Conservation (phyloP, 116 monocot species). For the Phalaenopsis hybrid region DNA sequence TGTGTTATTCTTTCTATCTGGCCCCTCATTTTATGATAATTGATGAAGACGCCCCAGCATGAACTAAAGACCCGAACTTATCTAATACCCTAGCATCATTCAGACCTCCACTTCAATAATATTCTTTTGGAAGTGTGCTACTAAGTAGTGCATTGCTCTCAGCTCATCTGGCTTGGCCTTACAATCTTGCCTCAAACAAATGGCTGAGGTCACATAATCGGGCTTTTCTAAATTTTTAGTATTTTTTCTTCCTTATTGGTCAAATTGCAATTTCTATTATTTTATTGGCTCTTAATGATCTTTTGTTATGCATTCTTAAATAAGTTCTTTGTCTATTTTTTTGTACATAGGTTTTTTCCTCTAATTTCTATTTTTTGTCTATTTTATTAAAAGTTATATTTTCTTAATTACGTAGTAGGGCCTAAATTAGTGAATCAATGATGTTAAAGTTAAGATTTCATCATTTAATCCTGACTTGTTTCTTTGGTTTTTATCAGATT, state of each 20-base stretch:
- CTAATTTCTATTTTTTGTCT: neutral
- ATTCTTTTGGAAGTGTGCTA: no score
- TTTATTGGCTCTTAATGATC: neutral
- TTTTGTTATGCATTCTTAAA: neutral
- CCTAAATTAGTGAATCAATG: neutral
- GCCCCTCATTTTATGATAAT: no score
- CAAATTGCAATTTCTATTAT: neutral
- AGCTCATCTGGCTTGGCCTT: neutral
- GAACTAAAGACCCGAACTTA: no score
- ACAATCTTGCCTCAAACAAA: neutral
- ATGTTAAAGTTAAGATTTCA: neutral
- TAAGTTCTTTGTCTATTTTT: neutral
- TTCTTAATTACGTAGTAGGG: neutral
- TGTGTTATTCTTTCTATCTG: no score
- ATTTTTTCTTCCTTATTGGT: neutral
- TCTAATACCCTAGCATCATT: no score
- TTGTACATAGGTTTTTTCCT: neutral
- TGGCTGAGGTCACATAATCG: neutral
- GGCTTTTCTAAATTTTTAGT: neutral
- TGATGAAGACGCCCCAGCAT: no score
- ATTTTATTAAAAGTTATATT: neutral
- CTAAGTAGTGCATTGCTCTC: neutral
- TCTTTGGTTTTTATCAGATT: conserved; percentile 21
- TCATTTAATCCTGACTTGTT: neutral
- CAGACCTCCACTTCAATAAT: no score